Conservation (phyloP, 2,329 filamentous ascomycete species). For the Ampelomyces quisqualis region DNA sequence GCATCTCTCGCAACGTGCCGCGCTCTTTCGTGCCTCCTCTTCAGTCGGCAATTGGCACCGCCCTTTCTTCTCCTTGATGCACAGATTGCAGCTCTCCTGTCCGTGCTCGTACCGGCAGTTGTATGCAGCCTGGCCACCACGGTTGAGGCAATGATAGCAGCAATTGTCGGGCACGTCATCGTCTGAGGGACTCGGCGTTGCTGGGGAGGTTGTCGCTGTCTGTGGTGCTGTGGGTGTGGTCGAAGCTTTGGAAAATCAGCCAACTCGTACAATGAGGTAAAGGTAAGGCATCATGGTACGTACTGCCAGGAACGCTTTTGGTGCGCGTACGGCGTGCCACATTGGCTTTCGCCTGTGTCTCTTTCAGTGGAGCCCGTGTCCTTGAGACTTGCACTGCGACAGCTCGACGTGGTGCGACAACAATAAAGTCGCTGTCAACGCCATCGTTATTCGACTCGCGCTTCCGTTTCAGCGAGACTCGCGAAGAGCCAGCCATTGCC, state of each 20-base stretch:
- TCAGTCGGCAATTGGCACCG: constrained; percentile 12
- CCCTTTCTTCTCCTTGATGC: constrained; percentile 8
- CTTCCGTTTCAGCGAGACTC: constrained; percentile 6
- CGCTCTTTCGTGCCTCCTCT: constrained; percentile 10
- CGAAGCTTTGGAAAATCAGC: not conserved
- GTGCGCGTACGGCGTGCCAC: not conserved
- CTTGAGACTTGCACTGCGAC: not conserved
- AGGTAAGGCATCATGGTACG: not conserved
- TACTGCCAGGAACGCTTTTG: constrained; percentile 1
- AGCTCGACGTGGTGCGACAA: not conserved
- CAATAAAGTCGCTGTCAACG: constrained; percentile 1
- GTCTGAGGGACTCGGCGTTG: not conserved
- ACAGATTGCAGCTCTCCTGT: constrained; percentile 9
- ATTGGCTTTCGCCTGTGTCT: constrained; percentile 1
- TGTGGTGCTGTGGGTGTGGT: not conserved
- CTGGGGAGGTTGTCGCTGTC: not conserved
- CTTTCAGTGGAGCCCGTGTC: not conserved
- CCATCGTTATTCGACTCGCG: not conserved
- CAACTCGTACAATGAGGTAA: not conserved
- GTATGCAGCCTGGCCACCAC: constrained; percentile 19
- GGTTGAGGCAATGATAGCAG: constrained; percentile 14
- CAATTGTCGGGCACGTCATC: constrained; percentile 9
- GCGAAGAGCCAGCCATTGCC: not conserved
- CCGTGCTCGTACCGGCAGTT: constrained; percentile 12
- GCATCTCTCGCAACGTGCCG: constrained; percentile 18